Evolutionary conservation across 495 filamentous ascomycete genomes (phyloP), one percentile per base, ranked within the genome.

Genomic region (Trichodelitschia bisporula): DNA sequence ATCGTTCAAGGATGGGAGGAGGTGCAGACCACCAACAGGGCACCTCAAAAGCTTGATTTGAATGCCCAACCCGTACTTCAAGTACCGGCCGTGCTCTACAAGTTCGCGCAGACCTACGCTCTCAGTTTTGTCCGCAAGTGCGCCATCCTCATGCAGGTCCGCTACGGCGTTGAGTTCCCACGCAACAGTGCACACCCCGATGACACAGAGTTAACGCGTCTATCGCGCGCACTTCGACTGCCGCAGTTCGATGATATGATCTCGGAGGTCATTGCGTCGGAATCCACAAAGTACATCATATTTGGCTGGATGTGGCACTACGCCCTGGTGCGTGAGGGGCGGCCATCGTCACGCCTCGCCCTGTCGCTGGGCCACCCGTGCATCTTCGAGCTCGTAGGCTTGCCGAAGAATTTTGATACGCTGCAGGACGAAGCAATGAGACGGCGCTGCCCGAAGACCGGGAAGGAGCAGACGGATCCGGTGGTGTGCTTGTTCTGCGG

Each of bases 401-500:
- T 99, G 13, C 86, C 86, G 2, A 76, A 75, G 49, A 77, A 79
- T 40, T 95, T 73, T 39, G 89, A 92, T 45, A 73, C 67, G n/a
- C 54, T 99, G 19, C 86, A 86, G 30, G 80, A 90, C 38, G 83
- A 92, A 48, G 76, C 76, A 15, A 79, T 90, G 39, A 69, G 69
- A 36, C 58, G 76, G 23, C 70, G 66, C 31, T 99, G 86, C 42
- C 82, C 80, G 2, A 91, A 66, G 8, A 82, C 79, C 2, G 79
- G 80, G 32, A 86, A 83, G 47, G 82, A 92, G 35, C 50, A 95
- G 16, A 69, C 66, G 6, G 89, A 99, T 47, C 79, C 86, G 1
- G 72, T 64, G 36, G 64, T 99, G 26, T 99, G 86, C 44, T 62
- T 99, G 10, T 86, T 92, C 55, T 99, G 86, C 42, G 86, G 84